Conservation (phyloP, 495 filamentous ascomycete genomes). For the Penicillium coffeae region DNA sequence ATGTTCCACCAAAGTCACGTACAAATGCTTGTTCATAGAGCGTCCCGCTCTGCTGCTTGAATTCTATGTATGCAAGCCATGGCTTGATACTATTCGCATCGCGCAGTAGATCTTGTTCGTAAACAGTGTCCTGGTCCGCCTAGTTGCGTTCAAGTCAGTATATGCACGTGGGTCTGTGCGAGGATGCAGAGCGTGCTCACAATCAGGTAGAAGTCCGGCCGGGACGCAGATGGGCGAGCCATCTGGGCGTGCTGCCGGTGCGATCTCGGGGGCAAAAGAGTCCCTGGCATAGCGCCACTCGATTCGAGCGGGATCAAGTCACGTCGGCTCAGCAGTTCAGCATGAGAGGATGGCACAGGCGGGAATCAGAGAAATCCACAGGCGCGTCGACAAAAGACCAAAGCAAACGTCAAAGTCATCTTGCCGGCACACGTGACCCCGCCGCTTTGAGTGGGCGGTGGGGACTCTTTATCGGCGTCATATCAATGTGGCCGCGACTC, state of each 20-base stretch:
- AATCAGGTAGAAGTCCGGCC: conserved; percentile 71
- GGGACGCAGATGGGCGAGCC: conserved; percentile 42
- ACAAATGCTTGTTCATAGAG: conserved; percentile 91
- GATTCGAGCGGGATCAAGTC: conserved; percentile 39
- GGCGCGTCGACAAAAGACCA: conserved; percentile 24
- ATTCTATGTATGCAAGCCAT: conserved; percentile 93
- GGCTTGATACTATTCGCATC: conserved; percentile 85
- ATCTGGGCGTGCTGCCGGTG: conserved; percentile 49
- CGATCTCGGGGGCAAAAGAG: conserved; percentile 54
- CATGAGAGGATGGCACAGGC: conserved; percentile 24
- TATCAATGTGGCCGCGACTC: conserved; percentile 27
- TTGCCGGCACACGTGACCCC: conserved; percentile 23
- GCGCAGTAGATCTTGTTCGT: conserved; percentile 92
- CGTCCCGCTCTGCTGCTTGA: conserved; percentile 83
- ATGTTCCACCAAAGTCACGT: conserved; percentile 12
- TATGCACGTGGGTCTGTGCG: conserved; percentile 8
- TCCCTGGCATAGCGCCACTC: conserved; percentile 58
- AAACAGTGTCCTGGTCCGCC: conserved; percentile 85
- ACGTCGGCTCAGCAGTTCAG: conserved; percentile 30
- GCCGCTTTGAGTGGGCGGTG: conserved; percentile 28
- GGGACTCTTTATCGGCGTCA: conserved; percentile 28
- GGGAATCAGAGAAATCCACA: conserved; percentile 16
- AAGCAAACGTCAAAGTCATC: conserved; percentile 27
- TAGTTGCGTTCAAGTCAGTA: conserved; percentile 23
- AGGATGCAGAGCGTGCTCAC: conserved; percentile 47